phyloP scores from a whole-genome alignment of 768 basidiomycete species.

The Leccinum barrowsii region DNA sequence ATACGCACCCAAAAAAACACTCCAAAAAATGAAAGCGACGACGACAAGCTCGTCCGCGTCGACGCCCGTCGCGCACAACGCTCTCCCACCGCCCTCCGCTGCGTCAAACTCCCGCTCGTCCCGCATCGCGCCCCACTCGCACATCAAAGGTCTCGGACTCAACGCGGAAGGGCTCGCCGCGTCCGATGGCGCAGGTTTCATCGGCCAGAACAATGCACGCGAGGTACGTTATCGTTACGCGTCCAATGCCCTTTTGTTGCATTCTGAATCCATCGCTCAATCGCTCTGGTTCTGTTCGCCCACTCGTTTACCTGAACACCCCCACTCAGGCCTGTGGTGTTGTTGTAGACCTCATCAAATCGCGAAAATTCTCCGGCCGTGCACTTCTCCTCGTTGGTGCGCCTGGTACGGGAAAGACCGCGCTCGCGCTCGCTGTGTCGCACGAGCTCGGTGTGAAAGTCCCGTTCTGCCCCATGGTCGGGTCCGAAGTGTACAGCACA shows the following conservation, averaged over 20 bases:
- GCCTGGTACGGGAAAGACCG: slow-evolving; percentile 98
- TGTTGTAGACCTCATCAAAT: slow-evolving; percentile 84
- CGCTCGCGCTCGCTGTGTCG: slow-evolving; percentile 90
- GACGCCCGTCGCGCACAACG: slow-evolving; percentile 65
- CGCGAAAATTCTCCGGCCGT: slow-evolving; percentile 90
- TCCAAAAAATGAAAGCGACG: slow-evolving; percentile 34
- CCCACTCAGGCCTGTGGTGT: slow-evolving; percentile 78
- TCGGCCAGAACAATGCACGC: slow-evolving; percentile 86
- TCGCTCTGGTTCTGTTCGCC: neutral
- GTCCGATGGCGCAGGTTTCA: slow-evolving; percentile 76
- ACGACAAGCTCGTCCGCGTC: slow-evolving; percentile 44
- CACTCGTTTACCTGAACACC: neutral
- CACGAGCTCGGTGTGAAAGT: slow-evolving; percentile 94
- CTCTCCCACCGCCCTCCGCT: slow-evolving; percentile 64
- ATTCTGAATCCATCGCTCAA: neutral
- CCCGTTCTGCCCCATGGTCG: slow-evolving; percentile 98
- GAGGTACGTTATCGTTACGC: slow-evolving; percentile 54
- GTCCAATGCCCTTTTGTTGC: neutral
- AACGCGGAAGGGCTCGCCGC: slow-evolving; percentile 78
- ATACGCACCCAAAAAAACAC: neutral
- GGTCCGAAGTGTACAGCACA: slow-evolving; percentile 92
- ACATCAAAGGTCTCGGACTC: slow-evolving; percentile 94
- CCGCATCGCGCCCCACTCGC: slow-evolving; percentile 88
- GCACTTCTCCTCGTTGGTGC: slow-evolving; percentile 91
- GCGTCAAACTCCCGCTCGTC: slow-evolving; percentile 64